Evolutionary conservation across 1,284 basidiomycete species (phyloP).

Genomic region (Moniliophthora roreri): DNA sequence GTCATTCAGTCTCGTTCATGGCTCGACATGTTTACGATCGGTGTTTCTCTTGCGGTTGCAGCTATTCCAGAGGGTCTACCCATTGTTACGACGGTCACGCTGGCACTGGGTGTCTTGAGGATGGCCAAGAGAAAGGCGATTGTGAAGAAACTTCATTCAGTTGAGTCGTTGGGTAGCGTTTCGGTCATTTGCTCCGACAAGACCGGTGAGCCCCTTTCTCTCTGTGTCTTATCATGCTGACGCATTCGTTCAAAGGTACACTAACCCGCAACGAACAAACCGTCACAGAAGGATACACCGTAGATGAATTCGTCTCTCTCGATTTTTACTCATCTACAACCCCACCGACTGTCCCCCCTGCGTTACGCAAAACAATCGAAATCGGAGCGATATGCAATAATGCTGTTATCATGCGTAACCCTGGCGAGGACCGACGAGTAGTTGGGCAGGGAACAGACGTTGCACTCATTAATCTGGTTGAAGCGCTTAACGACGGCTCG

Average conservation of each 20-base stretch:
- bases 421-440: slow-evolving; percentile 58
- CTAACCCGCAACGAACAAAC: slow-evolving; percentile 96
- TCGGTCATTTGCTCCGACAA: slow-evolving; percentile 98
- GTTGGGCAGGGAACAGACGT: slow-evolving; percentile 95
- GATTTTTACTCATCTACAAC: no score
- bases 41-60: slow-evolving; percentile 95
- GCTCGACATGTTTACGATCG: slow-evolving; percentile 99
- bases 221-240: neutral
- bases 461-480: slow-evolving; percentile 84
- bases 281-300: slow-evolving; percentile 84
- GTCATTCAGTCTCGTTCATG: slow-evolving; percentile 85
- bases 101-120: slow-evolving; percentile 90
- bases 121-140: slow-evolving; percentile 97
- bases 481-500: slow-evolving; percentile 64
- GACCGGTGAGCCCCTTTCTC: slow-evolving; percentile 57
- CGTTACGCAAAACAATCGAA: slow-evolving; percentile 62
- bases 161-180: slow-evolving; percentile 92
- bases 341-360: slow-evolving; percentile 43
- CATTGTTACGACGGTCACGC: slow-evolving; percentile 96
- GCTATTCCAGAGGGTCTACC: slow-evolving; percentile 97
- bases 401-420: slow-evolving; percentile 61
- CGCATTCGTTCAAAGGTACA: slow-evolving; percentile 59
- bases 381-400: slow-evolving; percentile 77
- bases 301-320: slow-evolving; percentile 80
- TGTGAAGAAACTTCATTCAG: slow-evolving; percentile 94